Percentiles rank a stretch among this genome's conserved stretches.
phyloP scores from a whole-genome alignment of 257 asterid species.

The Knoxia roxburghii region DNA sequence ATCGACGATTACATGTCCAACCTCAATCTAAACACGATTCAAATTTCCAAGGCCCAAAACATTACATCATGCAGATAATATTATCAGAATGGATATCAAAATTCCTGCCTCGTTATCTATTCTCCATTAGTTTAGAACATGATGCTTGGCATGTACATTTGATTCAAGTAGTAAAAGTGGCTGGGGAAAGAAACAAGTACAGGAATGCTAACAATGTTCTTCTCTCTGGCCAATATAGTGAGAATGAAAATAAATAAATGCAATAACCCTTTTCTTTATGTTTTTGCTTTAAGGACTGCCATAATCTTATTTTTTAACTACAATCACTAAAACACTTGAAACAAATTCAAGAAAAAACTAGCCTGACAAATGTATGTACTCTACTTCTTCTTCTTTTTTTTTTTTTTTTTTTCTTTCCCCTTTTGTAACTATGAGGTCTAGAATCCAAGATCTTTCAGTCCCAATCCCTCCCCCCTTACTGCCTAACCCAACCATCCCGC shows the following conservation, averaged over 20 bases:
- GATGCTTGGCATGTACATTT: background rate
- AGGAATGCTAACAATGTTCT: background rate
- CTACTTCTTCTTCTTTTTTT: no score
- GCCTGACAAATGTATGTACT: no score
- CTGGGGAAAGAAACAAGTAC: background rate
- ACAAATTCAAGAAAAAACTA: no score
- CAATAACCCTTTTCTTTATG: no score
- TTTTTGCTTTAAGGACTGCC: background rate
- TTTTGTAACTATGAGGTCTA: no score
- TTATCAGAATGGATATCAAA: slow-evolving; percentile 2
- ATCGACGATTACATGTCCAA: background rate
- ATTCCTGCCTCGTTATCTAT: background rate
- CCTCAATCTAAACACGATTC: background rate
- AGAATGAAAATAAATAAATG: background rate
- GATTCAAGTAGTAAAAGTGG: background rate
- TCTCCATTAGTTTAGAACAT: background rate
- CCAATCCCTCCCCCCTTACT: no score
- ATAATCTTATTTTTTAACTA: background rate
- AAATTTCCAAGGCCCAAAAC: background rate
- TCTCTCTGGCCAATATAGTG: background rate
- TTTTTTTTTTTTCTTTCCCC: no score
- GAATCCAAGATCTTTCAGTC: no score
- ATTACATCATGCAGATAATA: background rate
- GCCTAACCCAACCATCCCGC: no score
- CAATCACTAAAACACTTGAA: background rate